Evolutionary conservation across 331 rosid species (phyloP).

Genomic region (Acacia pycnantha): DNA sequence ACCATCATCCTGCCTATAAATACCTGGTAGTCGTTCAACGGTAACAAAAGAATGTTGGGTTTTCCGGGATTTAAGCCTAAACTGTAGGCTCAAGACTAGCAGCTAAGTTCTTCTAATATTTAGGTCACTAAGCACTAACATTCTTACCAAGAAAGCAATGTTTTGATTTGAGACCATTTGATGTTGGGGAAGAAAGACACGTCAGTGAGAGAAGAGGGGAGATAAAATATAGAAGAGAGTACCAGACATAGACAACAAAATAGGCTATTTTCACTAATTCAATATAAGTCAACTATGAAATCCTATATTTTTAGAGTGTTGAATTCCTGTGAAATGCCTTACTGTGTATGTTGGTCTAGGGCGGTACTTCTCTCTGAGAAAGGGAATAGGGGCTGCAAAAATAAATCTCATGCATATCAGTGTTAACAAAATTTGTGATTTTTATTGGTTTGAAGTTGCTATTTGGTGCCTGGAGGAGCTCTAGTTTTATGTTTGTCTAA

Average conservation of each 20-base stretch:
- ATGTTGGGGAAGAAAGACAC: background rate
- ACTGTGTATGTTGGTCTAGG: background rate
- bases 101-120: background rate
- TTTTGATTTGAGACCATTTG: background rate
- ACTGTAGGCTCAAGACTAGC: background rate
- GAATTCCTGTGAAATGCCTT: constrained; percentile 3
- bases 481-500: constrained; percentile 19
- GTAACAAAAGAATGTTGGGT: background rate
- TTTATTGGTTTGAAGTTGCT: background rate
- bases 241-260: background rate
- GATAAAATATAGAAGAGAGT: background rate
- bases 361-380: background rate
- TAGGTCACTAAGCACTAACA: background rate
- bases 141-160: background rate
- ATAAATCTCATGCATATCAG: background rate
- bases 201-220: background rate
- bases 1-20: constrained; percentile 7
- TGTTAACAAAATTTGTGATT: background rate
- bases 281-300: constrained; percentile 4
- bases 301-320: background rate
- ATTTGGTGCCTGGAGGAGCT: constrained; percentile 4
- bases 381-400: background rate
- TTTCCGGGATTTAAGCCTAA: background rate
- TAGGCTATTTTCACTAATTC: background rate
- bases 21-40: background rate